Evolutionary conservation across 345 rosid species (phyloP), one percentile per base, ranked within the genome.

Genomic region (Fremontodendron californicum): DNA sequence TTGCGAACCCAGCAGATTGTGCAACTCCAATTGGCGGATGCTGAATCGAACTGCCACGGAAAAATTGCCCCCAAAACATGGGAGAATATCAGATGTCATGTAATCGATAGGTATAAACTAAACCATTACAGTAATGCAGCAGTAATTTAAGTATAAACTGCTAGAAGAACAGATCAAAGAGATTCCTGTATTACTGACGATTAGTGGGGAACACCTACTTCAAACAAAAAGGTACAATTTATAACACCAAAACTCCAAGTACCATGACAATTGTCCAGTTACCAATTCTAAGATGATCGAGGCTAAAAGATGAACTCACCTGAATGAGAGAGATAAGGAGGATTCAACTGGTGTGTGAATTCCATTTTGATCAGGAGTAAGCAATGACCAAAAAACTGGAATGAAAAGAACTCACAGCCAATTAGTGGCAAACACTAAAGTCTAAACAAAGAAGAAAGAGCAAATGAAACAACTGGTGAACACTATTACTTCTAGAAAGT

Each of bases 351-450:
- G 88, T 5, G 89, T 29, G 33, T 78, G 87, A 62, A 82, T 49
- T 82, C 88, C 82, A 39, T 70, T 91, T 79, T 88, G 86, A 65
- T 83, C 84, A 43, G 95, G 89, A 64, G 97, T 87, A 27, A 94
- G 90, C 31, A 94, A 79, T 9, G 98, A 89, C 97, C 95, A 94
- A 75, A 91, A 87, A 54, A 91, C 98, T 93, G 91, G 64, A 81
- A 76, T 46, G 78, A 13, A 70, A 68, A 61, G 5, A 71, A 64
- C 29, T 49, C 11, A 63, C 1, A 64, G 21, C 61, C 63, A 13
- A 21, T 85, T 51, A 81, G 60, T 4, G 9, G 66, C 11, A 23
- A 71, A 66, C 46, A 70, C 3, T 7, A 31, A n/a, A 40, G 43
- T 66, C 33, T 40, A 40, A 31, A 46, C 6, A 39, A n/a, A 58